A percentile compares a stretch with the other conserved stretches of the same genome.
phyloP scores from a whole-genome alignment of 805 yeast species.

The Yamadazyma endophytica region DNA sequence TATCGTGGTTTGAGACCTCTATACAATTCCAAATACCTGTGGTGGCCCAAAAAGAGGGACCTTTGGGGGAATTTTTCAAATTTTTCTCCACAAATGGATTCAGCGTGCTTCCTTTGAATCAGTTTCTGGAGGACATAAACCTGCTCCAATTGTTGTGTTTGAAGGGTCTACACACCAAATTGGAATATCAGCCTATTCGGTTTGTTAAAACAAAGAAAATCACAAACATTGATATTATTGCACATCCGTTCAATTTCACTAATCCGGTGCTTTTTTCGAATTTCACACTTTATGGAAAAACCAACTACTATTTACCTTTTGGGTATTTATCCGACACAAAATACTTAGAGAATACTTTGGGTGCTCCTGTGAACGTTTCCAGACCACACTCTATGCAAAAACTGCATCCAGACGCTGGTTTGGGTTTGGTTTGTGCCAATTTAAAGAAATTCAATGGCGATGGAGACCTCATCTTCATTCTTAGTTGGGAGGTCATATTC shows the following conservation, averaged over 20 bases:
- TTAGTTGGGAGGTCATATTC: constrained; percentile 22
- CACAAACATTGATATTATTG: constrained; percentile 11
- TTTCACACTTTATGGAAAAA: constrained; percentile 18
- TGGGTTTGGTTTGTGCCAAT: constrained; percentile 39
- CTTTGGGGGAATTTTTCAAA: constrained; percentile 6
- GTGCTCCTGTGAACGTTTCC: constrained; percentile 26
- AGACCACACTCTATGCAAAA: no score
- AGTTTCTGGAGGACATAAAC: constrained; percentile 2
- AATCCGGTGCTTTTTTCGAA: constrained; percentile 25
- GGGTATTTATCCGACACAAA: constrained; percentile 34
- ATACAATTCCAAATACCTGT: constrained; percentile 7
- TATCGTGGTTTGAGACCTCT: constrained; percentile 13
- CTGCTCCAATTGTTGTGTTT: constrained; percentile 3
- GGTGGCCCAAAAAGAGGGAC: not conserved
- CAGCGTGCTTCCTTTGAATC: constrained; percentile 17
- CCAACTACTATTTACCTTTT: constrained; percentile 18
- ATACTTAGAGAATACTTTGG: constrained; percentile 44
- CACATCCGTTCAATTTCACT: constrained; percentile 28
- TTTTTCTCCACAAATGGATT: constrained; percentile 21
- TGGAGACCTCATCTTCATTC: constrained; percentile 38
- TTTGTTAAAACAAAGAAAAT: constrained; percentile 3
- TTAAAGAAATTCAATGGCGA: constrained; percentile 39
- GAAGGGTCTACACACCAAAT: not conserved
- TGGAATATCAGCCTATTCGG: constrained; percentile 2
- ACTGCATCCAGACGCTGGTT: no score